Evolutionary conservation across 2,329 filamentous ascomycete genomes (phyloP).

Genomic region (Fusarium albosuccineum): DNA sequence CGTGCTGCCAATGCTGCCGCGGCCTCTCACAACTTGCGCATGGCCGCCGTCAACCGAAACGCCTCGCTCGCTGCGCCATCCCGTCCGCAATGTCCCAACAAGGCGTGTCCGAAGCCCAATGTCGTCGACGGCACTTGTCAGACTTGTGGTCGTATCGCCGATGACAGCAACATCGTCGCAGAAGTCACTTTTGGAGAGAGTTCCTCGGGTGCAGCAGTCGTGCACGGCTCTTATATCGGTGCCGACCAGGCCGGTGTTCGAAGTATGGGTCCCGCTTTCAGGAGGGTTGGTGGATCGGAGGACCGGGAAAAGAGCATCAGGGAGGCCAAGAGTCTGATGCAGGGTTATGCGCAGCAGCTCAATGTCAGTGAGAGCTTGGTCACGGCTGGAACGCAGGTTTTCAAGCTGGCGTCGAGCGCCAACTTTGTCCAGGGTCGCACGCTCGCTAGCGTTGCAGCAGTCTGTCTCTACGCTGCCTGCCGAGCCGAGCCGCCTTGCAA

Average conservation of each 20-base stretch:
- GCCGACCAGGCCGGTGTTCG: conserved; percentile 87
- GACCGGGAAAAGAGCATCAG: conserved; percentile 72
- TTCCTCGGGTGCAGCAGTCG: conserved; percentile 85
- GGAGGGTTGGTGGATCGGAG: conserved; percentile 69
- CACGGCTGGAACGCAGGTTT: conserved; percentile 77
- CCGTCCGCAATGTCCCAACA: conserved; percentile 68
- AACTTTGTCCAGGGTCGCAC: conserved; percentile 90
- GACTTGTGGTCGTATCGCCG: conserved; percentile 86
- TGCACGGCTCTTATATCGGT: conserved; percentile 89
- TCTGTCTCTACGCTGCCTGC: conserved; percentile 91
- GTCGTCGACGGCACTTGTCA: conserved; percentile 79
- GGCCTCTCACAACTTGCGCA: conserved; percentile 44
- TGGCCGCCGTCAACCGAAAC: conserved; percentile 49
- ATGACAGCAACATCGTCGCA: conserved; percentile 89
- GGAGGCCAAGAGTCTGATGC: conserved; percentile 69
- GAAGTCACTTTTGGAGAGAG: conserved; percentile 94
- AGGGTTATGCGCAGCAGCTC: conserved; percentile 72
- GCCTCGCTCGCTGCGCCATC: conserved; percentile 51
- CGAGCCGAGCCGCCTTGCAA: conserved; percentile 83
- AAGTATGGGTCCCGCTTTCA: conserved; percentile 72
- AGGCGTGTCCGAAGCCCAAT: conserved; percentile 70
- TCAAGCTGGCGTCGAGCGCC: conserved; percentile 79
- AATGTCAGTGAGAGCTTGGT: conserved; percentile 72
- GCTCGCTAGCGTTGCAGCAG: conserved; percentile 87
- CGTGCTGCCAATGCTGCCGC: conserved; percentile 53